Percentiles rank a stretch among this genome's conserved stretches.
These are phyloP conservation scores for Calonectria fujianensis DNA, from an alignment of 2,329 filamentous ascomycete genomes.

Conservation along the genomic window DNA sequence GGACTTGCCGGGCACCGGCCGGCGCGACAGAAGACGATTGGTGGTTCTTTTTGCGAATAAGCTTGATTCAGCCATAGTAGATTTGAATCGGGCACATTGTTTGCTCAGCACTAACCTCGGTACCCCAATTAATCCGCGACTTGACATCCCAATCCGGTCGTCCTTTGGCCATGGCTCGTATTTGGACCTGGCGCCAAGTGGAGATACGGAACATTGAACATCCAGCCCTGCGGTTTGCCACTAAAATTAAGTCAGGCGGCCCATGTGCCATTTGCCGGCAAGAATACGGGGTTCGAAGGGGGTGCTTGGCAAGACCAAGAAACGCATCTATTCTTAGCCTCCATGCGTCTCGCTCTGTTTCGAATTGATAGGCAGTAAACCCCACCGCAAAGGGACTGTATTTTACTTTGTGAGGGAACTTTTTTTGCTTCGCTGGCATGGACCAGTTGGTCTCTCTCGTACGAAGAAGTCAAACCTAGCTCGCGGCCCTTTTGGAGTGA, in stretches of 20 bases:
- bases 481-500: not conserved
- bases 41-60: too few relatives aligned
- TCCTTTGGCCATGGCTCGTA: not conserved
- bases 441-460: not conserved
- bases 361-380: not conserved
- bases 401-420: constrained; percentile 7
- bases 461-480: not conserved
- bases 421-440: not conserved
- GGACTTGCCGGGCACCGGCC: not conserved
- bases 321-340: constrained; percentile 1
- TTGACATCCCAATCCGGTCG: not conserved
- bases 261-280: constrained; percentile 2
- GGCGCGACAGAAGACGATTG: not conserved
- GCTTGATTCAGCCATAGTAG: not conserved
- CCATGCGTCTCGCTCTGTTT: constrained; percentile 9
- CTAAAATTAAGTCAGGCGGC: constrained; percentile 8
- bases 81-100: not conserved
- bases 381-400: not conserved
- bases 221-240: constrained; percentile 17
- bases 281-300: constrained; percentile 18
- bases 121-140: not conserved
- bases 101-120: not conserved
- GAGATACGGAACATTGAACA: not conserved
- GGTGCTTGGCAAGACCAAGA: not conserved
- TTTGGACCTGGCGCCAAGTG: constrained; percentile 16